These are phyloP conservation scores for Colletotrichum navitas DNA, from an alignment of 2,329 filamentous ascomycete species.

Conservation along the genomic window DNA sequence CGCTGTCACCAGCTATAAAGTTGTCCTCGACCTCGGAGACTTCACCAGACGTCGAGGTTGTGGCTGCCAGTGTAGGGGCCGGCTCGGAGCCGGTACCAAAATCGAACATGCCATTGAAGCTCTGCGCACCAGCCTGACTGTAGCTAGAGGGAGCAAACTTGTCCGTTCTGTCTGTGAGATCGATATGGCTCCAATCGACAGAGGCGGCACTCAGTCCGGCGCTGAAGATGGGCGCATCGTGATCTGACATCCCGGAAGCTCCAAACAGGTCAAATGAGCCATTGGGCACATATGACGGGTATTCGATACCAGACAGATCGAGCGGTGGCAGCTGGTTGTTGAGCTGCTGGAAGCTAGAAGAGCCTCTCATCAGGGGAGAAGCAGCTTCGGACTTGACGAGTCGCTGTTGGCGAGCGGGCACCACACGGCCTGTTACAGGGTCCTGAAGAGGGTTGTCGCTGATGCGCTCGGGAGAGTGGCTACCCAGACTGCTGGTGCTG, in stretches of 20 bases:
- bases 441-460: slow-evolving; percentile 57
- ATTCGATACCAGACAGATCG: slow-evolving; percentile 69
- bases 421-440: slow-evolving; percentile 52
- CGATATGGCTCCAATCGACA: slow-evolving; percentile 62
- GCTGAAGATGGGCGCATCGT: slow-evolving; percentile 71
- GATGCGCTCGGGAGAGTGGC: slow-evolving; percentile 59
- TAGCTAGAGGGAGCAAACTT: slow-evolving; percentile 67
- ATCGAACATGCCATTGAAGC: slow-evolving; percentile 65
- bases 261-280: slow-evolving; percentile 66
- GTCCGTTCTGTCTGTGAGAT: slow-evolving; percentile 59
- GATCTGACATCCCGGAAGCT: slow-evolving; percentile 60
- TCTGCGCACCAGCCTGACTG: slow-evolving; percentile 64
- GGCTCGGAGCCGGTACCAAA: slow-evolving; percentile 66
- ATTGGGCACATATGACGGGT: slow-evolving; percentile 61
- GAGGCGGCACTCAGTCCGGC: slow-evolving; percentile 70
- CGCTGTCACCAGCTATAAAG: slow-evolving; percentile 60
- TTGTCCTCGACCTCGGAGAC: slow-evolving; percentile 76
- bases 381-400: slow-evolving; percentile 72
- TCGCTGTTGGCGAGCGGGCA: slow-evolving; percentile 61
- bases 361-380: slow-evolving; percentile 67
- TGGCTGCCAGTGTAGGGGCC: slow-evolving; percentile 66
- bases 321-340: slow-evolving; percentile 68
- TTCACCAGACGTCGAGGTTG: slow-evolving; percentile 74
- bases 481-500: slow-evolving; percentile 63
- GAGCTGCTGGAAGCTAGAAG: slow-evolving; percentile 63